Evolutionary conservation across 2,329 filamentous ascomycete species (phyloP), one percentile per base, ranked within the genome.

Genomic region (Fusarium sp.): DNA sequence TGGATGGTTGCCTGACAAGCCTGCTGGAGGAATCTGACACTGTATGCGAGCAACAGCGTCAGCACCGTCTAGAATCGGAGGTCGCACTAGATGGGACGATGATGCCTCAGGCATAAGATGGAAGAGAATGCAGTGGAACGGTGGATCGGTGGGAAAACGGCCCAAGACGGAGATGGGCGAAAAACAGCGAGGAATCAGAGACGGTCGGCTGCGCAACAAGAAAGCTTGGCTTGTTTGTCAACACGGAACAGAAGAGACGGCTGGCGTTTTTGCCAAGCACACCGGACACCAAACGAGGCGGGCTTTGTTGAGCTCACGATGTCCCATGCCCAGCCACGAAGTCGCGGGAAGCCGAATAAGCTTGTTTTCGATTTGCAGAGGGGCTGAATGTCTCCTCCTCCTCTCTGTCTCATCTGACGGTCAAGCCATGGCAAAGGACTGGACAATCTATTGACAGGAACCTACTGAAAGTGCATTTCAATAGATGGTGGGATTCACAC

Each of bases 351-450:
- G 62, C 57, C 56, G 66, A 59, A 75, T 74, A 74, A 74, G 72
- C 72, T 74, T 74, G 72, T 74, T 75, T 73, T 73, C 42, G 54
- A 29, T 58, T 64, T 75, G 69, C n/a, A 50, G 62, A 64, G 65
- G 38, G 69, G 38, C 24, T 57, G 37, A 34, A 31, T 34, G 35
- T 56, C 8, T 34, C 31, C 31, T 34, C 27, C 27, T 29, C 27
- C 27, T 27, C n/a, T 34, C 60, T 45, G 60, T 29, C 62, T 73
- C 52, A 37, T 52, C 16, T 27, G 29, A n/a, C 27, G 22, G 6
- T 34, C 50, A 60, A 52, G 37, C 40, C 11, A 58, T 20, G 50
- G 42, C 31, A 8, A 59, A 69, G 40, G 42, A 64, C 20, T 24
- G 38, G 64, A 37, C 50, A 67, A 67, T 73, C 64, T 72, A 37